Conservation (phyloP, 352 stramenopile species). For the Phytophthora vignae region DNA sequence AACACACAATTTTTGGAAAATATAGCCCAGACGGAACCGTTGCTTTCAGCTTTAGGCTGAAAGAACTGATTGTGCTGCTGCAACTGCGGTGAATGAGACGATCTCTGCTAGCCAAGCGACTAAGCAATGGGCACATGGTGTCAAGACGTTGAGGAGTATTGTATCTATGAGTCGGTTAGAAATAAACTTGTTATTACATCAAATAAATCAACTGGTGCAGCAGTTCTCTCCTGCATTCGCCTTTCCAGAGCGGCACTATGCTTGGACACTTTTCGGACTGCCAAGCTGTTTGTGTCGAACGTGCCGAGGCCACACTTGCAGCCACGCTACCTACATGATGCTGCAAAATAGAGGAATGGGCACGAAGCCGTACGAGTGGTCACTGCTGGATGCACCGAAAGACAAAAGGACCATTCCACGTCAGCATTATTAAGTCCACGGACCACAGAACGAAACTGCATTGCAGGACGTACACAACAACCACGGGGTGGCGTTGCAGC, state of each 20-base stretch:
- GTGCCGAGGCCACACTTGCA: neutral
- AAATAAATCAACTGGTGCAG: neutral
- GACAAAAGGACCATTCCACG: neutral
- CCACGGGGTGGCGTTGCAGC: conserved; percentile 44
- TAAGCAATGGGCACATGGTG: no score
- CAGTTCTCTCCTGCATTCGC: neutral
- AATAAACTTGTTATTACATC: conserved; percentile 1
- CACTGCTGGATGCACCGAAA: conserved; percentile 21
- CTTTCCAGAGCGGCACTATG: neutral
- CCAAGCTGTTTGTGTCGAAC: neutral
- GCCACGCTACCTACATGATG: conserved; percentile 59
- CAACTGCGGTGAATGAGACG: no score
- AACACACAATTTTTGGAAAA: no score
- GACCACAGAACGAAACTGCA: neutral
- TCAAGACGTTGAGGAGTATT: no score
- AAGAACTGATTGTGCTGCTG: neutral
- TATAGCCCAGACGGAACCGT: no score
- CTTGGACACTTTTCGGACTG: neutral
- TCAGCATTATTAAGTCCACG: neutral
- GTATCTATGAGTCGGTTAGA: neutral
- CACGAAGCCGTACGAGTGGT: conserved; percentile 49
- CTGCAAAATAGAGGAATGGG: conserved; percentile 75
- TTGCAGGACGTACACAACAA: conserved; percentile 55
- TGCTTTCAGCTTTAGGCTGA: no score
- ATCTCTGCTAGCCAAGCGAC: no score